These are phyloP conservation scores for Friedmanniomyces simplex DNA, from an alignment of 495 filamentous ascomycete genomes.

Conservation along the genomic window DNA sequence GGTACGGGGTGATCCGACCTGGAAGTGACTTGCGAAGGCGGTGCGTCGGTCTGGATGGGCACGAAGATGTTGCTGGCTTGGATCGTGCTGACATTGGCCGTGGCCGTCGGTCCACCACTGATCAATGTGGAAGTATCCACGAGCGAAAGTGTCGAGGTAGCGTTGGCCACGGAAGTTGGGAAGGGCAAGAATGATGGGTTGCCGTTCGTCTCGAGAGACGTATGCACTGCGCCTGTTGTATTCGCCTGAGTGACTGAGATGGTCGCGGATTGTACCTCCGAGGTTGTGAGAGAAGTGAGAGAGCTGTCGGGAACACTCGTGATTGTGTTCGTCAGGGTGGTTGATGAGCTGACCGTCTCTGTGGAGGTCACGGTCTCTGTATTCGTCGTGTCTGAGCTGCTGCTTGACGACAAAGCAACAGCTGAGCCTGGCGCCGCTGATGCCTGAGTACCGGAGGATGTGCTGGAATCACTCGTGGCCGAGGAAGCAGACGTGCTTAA, in stretches of 20 bases:
- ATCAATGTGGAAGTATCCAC: constrained; percentile 21
- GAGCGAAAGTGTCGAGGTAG: constrained; percentile 7
- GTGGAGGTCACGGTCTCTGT: background rate
- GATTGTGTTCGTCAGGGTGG: background rate
- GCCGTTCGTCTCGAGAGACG: constrained; percentile 14
- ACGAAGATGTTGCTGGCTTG: constrained; percentile 27
- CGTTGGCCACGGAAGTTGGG: background rate
- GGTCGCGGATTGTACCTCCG: constrained; percentile 16
- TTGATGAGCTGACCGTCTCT: background rate
- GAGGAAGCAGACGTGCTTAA: background rate
- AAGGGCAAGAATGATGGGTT: constrained; percentile 14
- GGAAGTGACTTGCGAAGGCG: constrained; percentile 26
- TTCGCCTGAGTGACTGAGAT: background rate
- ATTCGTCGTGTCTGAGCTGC: background rate
- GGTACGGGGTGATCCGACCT: constrained; percentile 31
- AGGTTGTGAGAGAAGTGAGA: constrained; percentile 17
- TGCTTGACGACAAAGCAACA: background rate
- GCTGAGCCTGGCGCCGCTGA: background rate
- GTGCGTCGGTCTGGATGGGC: constrained; percentile 28
- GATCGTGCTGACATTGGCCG: constrained; percentile 16
- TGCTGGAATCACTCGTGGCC: background rate
- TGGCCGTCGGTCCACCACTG: constrained; percentile 19
- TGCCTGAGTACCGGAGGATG: background rate
- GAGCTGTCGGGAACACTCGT: constrained; percentile 10
- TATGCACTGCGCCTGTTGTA: constrained; percentile 11